phyloP scores from a whole-genome alignment of 495 filamentous ascomycete species.

The Copromyces sp. region DNA sequence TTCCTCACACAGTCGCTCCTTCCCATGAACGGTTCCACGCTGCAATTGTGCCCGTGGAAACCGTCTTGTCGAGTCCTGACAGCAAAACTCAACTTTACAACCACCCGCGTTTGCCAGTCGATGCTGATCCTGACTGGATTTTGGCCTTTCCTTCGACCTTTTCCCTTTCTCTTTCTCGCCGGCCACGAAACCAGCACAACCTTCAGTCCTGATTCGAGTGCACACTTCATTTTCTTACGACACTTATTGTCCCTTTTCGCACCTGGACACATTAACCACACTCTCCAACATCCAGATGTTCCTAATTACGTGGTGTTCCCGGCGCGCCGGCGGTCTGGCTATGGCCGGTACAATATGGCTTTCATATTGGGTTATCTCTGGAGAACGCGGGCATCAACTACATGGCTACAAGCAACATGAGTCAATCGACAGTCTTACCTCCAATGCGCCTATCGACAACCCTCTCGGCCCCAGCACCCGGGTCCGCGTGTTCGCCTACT shows the following conservation, averaged over 20 bases:
- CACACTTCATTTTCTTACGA: background rate
- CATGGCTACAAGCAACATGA: conserved; percentile 36
- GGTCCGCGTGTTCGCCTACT: conserved; percentile 39
- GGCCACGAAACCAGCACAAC: background rate
- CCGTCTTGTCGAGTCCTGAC: no score
- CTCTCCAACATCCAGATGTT: conserved; percentile 25
- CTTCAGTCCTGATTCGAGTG: background rate
- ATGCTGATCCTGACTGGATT: conserved; percentile 4
- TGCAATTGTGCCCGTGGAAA: conserved; percentile 15
- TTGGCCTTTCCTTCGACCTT: background rate
- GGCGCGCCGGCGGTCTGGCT: conserved; percentile 37
- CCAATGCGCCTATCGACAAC: conserved; percentile 21
- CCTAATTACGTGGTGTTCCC: conserved; percentile 38
- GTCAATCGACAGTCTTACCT: conserved; percentile 31
- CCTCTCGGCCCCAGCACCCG: conserved; percentile 24
- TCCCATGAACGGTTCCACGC: conserved; percentile 6
- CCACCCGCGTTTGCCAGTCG: conserved; percentile 2
- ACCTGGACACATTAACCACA: background rate
- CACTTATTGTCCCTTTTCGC: background rate
- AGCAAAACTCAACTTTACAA: background rate
- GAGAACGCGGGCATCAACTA: conserved; percentile 29
- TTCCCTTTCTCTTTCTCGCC: background rate
- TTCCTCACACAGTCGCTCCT: conserved; percentile 14
- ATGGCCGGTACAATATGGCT: conserved; percentile 35
- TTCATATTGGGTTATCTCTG: conserved; percentile 37